phyloP scores from a whole-genome alignment of 768 basidiomycete species.

The Paxillus rubicundulus region DNA sequence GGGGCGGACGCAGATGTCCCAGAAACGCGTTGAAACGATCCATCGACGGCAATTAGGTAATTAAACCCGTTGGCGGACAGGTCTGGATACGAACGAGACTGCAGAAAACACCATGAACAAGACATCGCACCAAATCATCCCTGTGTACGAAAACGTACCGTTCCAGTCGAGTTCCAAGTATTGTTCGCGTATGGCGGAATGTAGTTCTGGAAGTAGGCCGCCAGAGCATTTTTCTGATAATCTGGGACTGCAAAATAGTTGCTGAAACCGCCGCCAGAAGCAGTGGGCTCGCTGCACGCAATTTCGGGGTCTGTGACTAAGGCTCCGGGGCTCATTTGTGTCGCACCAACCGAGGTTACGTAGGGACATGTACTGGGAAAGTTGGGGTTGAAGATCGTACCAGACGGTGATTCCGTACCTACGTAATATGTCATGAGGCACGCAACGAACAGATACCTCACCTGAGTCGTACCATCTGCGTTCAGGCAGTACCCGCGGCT shows the following conservation, averaged over 20 bases:
- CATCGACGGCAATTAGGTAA: slow-evolving; percentile 16
- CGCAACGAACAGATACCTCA: too few relatives aligned
- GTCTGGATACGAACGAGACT: slow-evolving; percentile 17
- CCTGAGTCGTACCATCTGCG: background rate
- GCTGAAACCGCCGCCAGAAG: slow-evolving; percentile 9
- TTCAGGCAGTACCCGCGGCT: background rate
- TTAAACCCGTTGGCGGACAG: slow-evolving; percentile 25
- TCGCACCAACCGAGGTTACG: slow-evolving; percentile 25
- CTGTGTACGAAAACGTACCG: background rate
- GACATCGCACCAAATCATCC: background rate
- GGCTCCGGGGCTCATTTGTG: slow-evolving; percentile 33
- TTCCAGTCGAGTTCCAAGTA: background rate
- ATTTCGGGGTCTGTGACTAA: slow-evolving; percentile 21
- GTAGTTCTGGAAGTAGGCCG: slow-evolving; percentile 6
- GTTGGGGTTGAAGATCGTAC: slow-evolving; percentile 24
- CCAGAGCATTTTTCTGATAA: slow-evolving; percentile 11
- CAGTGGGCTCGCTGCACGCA: slow-evolving; percentile 18
- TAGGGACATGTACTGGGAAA: slow-evolving; percentile 30
- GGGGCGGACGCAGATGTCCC: slow-evolving; percentile 33
- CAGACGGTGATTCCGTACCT: slow-evolving; percentile 4
- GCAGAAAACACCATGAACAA: slow-evolving; percentile 30
- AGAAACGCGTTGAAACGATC: slow-evolving; percentile 16
- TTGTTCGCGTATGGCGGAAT: background rate
- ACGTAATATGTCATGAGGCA: background rate
- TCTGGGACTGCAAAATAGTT: slow-evolving; percentile 11